Conservation (phyloP, 2,329 filamentous ascomycete genomes). For the Monascus ruber region DNA sequence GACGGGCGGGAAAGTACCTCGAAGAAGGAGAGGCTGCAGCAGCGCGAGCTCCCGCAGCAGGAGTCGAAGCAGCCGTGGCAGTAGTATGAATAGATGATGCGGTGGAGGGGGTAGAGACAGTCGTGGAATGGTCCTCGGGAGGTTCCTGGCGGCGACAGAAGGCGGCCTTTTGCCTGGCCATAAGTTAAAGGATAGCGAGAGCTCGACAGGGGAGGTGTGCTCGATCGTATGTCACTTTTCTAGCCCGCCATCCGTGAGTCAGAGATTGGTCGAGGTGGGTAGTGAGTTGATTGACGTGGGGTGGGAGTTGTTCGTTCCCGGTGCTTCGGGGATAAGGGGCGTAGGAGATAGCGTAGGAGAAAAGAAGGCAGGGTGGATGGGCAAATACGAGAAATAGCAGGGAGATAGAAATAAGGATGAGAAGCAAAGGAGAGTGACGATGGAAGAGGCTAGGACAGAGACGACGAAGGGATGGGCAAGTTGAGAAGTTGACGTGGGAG, state of each 20-base stretch:
- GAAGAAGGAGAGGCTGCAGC: conserved; percentile 17
- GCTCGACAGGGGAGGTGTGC: conserved; percentile 15
- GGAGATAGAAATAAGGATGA: conserved; percentile 5
- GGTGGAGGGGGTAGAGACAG: conserved; percentile 17
- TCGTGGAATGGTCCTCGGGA: conserved; percentile 27
- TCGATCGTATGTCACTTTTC: conserved; percentile 23
- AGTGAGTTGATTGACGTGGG: conserved; percentile 2
- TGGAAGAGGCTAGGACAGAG: background rate
- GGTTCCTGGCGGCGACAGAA: conserved; percentile 31
- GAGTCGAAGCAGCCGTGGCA: conserved; percentile 11
- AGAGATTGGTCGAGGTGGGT: conserved; percentile 10
- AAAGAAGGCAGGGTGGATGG: conserved; percentile 4
- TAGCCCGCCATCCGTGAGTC: conserved; percentile 32
- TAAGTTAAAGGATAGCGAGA: conserved; percentile 29
- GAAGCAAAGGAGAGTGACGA: conserved; percentile 6
- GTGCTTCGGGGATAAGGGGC: background rate
- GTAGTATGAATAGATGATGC: no score
- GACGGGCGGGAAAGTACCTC: conserved; percentile 25
- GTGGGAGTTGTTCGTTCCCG: background rate
- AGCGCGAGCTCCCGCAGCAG: conserved; percentile 12
- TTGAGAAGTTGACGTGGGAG: conserved; percentile 12
- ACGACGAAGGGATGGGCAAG: conserved; percentile 1
- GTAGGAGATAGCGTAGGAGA: conserved; percentile 3
- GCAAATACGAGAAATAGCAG: conserved; percentile 1
- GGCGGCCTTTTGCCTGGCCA: conserved; percentile 36